Base-by-base conservation (phyloP, 371 early-diverging fungal genomes). In the Pancytospora philotis region DNA sequence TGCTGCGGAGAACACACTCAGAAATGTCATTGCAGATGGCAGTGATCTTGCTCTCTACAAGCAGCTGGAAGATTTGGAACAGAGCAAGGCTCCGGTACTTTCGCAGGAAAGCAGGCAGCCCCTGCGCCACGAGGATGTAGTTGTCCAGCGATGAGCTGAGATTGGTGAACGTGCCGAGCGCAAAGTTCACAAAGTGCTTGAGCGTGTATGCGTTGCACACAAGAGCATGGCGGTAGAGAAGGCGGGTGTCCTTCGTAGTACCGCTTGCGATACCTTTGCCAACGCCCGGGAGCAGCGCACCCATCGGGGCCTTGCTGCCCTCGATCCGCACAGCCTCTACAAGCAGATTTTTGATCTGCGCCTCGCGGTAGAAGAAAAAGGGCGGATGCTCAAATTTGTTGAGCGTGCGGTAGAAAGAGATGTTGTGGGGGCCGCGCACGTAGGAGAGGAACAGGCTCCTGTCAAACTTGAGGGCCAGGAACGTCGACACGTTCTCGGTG, bases 401-500 rank as follows among this genome's bases (percentile, higher is more conserved):
- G 27, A 53, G 34, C 27, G 8, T 8, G 6, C 8, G 27, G 27
- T 27, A 53, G 34, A 53, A 53, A 27, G 6, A 19, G 34, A 30
- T 13, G 34, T 53, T 8, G 34, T 53, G 8, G 6, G 53, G 27
- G 34, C 6, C 8, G 16, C 10, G 8, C 28, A 61, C 57, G 30
- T 63, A 45, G 60, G 32, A 58, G 1, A 2, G 31, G 10, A 74
- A 63, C 13, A 74, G 27, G 1, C 41, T 52, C 19, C 37, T 35
- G 37, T 74, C 70, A 36, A 58, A 56, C 31, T 39, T 36, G 0
- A 69, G 32, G 8, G 10, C 36, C 1, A 74, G 57, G 50, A 48
- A 74, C 16, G 59, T 30, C 4, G 62, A 45, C 27, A 55, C 36
- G 67, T 65, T 74, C 45, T 74, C 74, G 36, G 70, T 49, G 37